Base-by-base conservation (phyloP, 306 rosid species). In the Quercus variabilis region DNA sequence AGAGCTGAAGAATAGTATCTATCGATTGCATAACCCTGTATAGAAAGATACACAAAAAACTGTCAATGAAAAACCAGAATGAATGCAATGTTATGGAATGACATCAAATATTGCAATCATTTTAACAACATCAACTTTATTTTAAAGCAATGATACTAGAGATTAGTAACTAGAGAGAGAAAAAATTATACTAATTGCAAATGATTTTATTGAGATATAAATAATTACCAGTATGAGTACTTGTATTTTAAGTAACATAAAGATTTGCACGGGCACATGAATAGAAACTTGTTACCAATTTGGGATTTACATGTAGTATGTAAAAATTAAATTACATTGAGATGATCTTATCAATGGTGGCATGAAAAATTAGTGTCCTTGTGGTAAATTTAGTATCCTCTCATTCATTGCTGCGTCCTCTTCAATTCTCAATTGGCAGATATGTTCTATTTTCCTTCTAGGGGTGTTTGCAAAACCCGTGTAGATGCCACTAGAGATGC, bases 1-100 rank as follows among this genome's bases (percentile, higher is more conserved):
- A 93, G 82, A 93, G 97, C 82, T 82, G 89, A 85, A 95, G 97
- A 83, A 86, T 88, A 74, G 59, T 74, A 76, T 93, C 97, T 64
- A 93, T 73, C 3, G 97, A 86, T 87, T 89, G 84, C 98, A 91
- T 95, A 84, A 88, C 83, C 90, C 99, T 95, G 94, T 38, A 75
- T 68, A 78, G 76, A 73, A 69, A 89, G 52, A 85, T 73, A 18
- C 65, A 63, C n/a, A 0, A 63, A n/a, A 13, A 63, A 28, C 15
- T 28, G 81, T 73, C 41, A 58, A 74, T 70, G 70, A 80, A 75
- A 83, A 81, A 85, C 73, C 38, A 73, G 67, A 77, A 55, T 76
- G 63, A 30, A 6, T 58, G 49, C 74, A 74, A 41, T 31, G 1
- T 60, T 35, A 55, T 54, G 51, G 33, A 79, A 75, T 56, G 73